Percentiles rank a stretch among this genome's conserved stretches.
phyloP scores from a whole-genome alignment of 768 basidiomycete genomes.

The Aureoboletus auriporus region DNA sequence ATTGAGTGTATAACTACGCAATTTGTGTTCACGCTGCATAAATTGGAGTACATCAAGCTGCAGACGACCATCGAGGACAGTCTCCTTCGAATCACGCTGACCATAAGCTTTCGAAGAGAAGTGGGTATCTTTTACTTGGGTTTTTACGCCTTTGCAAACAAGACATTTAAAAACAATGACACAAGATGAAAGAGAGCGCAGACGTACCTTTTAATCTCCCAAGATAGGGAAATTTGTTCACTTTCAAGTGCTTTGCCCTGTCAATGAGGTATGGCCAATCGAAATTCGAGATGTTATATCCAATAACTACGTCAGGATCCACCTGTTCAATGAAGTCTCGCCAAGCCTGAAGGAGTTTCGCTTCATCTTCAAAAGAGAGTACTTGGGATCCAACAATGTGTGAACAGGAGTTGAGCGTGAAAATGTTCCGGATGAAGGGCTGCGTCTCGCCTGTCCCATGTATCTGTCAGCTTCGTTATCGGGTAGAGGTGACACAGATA shows the following conservation, averaged over 20 bases:
- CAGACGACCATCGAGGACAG: constrained; percentile 83
- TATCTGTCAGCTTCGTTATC: constrained; percentile 2
- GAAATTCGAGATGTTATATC: constrained; percentile 92
- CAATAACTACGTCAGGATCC: constrained; percentile 94
- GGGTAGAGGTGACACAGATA: not conserved
- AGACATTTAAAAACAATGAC: not conserved
- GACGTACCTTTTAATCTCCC: constrained; percentile 69
- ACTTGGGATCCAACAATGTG: constrained; percentile 99
- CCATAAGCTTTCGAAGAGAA: constrained; percentile 99
- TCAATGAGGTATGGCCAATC: constrained; percentile 97
- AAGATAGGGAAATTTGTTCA: constrained; percentile 62
- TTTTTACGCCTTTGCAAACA: constrained; percentile 53
- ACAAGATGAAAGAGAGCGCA: not conserved
- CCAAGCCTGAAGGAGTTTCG: constrained; percentile 76
- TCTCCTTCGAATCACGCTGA: constrained; percentile 94
- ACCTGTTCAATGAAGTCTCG: constrained; percentile 83
- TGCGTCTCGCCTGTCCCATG: constrained; percentile 70
- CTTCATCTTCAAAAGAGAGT: constrained; percentile 74
- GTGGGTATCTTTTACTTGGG: constrained; percentile 88
- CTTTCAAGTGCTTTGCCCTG: constrained; percentile 79
- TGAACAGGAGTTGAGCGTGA: constrained; percentile 91
- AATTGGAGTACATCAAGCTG: constrained; percentile 96
- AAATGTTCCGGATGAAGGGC: constrained; percentile 95
- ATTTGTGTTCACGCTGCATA: constrained; percentile 98
- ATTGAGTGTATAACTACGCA: constrained; percentile 96